Conservation (phyloP, 2,329 filamentous ascomycete species). For the Phialemonium atrogriseum region DNA sequence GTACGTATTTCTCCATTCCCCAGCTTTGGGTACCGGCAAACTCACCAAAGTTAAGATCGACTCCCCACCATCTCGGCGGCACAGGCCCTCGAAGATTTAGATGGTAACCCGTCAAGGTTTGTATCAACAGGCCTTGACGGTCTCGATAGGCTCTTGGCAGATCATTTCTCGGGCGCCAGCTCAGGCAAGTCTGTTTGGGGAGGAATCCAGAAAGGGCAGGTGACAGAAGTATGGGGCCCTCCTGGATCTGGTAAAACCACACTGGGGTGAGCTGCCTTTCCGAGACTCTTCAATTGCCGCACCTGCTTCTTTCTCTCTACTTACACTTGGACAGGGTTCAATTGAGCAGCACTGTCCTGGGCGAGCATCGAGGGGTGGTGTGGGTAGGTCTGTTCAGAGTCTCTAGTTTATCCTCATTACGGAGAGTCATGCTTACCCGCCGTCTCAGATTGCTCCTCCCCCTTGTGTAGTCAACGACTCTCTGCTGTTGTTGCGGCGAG, state of each 20-base stretch:
- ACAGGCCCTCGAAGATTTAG: conserved; percentile 56
- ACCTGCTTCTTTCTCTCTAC: conserved; percentile 7
- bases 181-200: conserved; percentile 20
- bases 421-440: too few species aligned
- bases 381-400: conserved; percentile 65
- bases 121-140: conserved; percentile 47
- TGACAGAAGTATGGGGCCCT: conserved; percentile 84
- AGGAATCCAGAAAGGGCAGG: conserved; percentile 66
- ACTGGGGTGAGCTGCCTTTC: conserved; percentile 59
- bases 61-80: conserved; percentile 71
- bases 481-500: conserved; percentile 16
- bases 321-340: too few species aligned
- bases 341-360: too few species aligned
- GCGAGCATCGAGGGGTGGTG: conserved; percentile 53
- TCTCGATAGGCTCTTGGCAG: conserved; percentile 42
- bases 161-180: conserved; percentile 11
- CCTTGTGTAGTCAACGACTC: conserved; percentile 29
- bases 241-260: conserved; percentile 80
- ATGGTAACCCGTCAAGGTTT: conserved; percentile 37
- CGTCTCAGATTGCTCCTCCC: conserved; percentile 38
- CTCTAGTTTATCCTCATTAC: conserved; percentile 5
- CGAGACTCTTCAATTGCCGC: not conserved
- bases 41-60: conserved; percentile 45
- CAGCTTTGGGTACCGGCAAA: conserved; percentile 7
- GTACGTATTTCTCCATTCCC: too few species aligned